phyloP scores from a whole-genome alignment of 1,284 basidiomycete species.

The Tilletia setariae region DNA sequence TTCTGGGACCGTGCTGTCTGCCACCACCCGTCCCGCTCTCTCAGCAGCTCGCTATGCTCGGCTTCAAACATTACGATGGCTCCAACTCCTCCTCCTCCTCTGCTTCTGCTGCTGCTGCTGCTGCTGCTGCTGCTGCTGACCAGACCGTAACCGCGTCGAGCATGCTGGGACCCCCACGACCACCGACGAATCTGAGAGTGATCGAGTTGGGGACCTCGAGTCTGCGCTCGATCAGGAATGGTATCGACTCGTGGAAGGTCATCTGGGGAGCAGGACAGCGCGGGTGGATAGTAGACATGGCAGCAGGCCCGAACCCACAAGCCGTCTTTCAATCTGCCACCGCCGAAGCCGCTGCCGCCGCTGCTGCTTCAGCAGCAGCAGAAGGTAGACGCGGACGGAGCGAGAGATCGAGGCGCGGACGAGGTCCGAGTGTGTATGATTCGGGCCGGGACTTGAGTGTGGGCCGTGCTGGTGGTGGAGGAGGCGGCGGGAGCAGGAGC shows the following conservation, averaged over 20 bases:
- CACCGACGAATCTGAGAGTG: slow-evolving; percentile 72
- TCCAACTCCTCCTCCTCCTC: slow-evolving; percentile 31
- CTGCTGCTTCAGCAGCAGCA: slow-evolving; percentile 13
- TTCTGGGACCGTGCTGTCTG: slow-evolving; percentile 57
- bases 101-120: too few relatives aligned
- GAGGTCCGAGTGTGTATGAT: background rate
- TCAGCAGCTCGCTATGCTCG: slow-evolving; percentile 45
- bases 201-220: slow-evolving; percentile 78
- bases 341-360: slow-evolving; percentile 12
- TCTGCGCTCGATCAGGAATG: slow-evolving; percentile 69
- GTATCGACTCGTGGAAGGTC: slow-evolving; percentile 79
- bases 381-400: background rate
- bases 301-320: slow-evolving; percentile 69
- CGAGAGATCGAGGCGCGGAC: slow-evolving; percentile 13
- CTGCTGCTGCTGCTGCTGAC: slow-evolving; percentile 68
- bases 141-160: slow-evolving; percentile 61
- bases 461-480: too few relatives aligned
- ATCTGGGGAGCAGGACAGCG: slow-evolving; percentile 84
- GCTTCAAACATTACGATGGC: slow-evolving; percentile 26
- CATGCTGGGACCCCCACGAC: slow-evolving; percentile 28
- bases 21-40: slow-evolving; percentile 44
- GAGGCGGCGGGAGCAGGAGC: background rate
- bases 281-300: slow-evolving; percentile 91
- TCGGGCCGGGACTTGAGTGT: background rate
- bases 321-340: slow-evolving; percentile 24